Base-by-base conservation (phyloP, 495 filamentous ascomycete genomes). In the Podospora fimiseda region DNA sequence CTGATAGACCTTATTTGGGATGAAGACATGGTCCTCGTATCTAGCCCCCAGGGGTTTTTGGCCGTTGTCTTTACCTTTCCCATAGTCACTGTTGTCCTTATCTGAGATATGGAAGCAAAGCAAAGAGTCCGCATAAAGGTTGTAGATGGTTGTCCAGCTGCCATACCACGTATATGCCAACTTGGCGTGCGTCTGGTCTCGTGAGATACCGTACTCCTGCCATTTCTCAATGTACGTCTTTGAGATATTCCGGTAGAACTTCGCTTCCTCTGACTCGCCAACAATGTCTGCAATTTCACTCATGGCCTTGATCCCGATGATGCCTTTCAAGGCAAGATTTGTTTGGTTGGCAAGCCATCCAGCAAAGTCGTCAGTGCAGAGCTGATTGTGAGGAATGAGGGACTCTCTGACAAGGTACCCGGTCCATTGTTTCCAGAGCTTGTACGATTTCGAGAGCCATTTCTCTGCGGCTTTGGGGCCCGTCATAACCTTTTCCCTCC, bases 321-420 rank as follows among this genome's bases (percentile, higher is more conserved):
- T 94, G 5, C 90, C 92, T 63, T 96, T 97, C 22, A 97, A 70
- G 1, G 92, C 92, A 7, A 97, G 74, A 58, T 97, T 97, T 0
- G 92, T 95, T 65, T 96, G 90, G 47, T 95, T 85, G 22, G 88
- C 83, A 41, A 97, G 78, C 81, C 89, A 93, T 38, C 92, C 92
- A 23, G 92, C 92, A 66, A 97, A 97, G 67, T 97, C 92, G 65
- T 97, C 92, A 4, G 92, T 97, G 22, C 83, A 92, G 9, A 96
- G 80, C 69, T 97, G 92, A 60, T 90, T 90, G 41, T 83, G 81
- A 13, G 92, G 92, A 53, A 89, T 80, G 24, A 97, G 76, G 21
- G 86, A 85, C 69, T 85, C 91, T n/a, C 90, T 82, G 14, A 95
- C 83, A 4, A 97, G 78, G 60, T 96, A 97, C 3, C 81, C 80